Percentiles rank a stretch among this genome's conserved stretches.
phyloP scores from a whole-genome alignment of 2,329 filamentous ascomycete genomes.

The Microthyrium microscopicum region DNA sequence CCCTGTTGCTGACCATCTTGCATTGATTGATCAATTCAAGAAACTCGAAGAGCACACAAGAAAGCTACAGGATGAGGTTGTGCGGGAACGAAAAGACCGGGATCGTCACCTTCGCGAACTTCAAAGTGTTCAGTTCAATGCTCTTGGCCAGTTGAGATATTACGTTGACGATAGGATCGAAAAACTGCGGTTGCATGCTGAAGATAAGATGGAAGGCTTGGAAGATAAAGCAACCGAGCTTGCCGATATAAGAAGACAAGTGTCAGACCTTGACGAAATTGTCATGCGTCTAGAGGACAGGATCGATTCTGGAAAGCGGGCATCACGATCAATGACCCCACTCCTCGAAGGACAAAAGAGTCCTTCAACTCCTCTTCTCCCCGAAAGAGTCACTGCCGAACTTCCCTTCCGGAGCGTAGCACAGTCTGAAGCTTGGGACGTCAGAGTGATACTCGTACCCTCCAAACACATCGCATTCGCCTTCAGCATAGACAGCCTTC shows the following conservation, averaged over 20 bases:
- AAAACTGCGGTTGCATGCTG: conserved; percentile 3
- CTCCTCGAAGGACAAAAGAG: not conserved
- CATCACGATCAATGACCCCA: conserved; percentile 6
- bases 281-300: conserved; percentile 7
- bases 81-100: conserved; percentile 5
- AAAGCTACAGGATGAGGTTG: conserved; percentile 6
- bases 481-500: conserved; percentile 22
- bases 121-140: conserved; percentile 6
- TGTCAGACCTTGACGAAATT: conserved; percentile 6
- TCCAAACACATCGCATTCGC: conserved; percentile 21
- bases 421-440: conserved; percentile 18
- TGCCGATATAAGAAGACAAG: conserved; percentile 1
- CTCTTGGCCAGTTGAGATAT: conserved; percentile 7
- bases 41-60: conserved; percentile 14
- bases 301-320: conserved; percentile 4
- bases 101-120: conserved; percentile 2
- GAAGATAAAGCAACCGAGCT: conserved; percentile 7
- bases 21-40: conserved; percentile 19
- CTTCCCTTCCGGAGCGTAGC: conserved; percentile 23
- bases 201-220: conserved; percentile 8
- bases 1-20: conserved; percentile 20
- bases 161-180: conserved; percentile 9
- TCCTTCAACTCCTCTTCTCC: not conserved
- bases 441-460: conserved; percentile 22
- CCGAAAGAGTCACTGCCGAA: not conserved